Percentiles rank a stretch among this genome's conserved stretches.
Conservation (phyloP, 768 basidiomycete genomes). For the Pulveroboletus ravenelii region DNA sequence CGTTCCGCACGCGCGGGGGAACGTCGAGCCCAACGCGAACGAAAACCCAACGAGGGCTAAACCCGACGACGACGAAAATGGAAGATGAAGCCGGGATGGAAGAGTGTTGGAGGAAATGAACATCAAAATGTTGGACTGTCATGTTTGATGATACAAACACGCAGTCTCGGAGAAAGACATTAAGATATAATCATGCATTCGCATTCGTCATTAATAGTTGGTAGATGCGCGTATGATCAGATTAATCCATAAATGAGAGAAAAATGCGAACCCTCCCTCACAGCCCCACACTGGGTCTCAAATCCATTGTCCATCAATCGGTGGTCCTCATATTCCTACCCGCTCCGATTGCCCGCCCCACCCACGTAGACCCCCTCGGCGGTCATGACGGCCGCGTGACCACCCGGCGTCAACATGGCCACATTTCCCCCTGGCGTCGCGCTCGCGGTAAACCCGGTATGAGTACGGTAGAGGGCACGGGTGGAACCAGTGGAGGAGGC, state of each 20-base stretch:
- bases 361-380: slow-evolving; percentile 31
- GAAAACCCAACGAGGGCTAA: too few species aligned
- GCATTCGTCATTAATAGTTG: slow-evolving; percentile 6
- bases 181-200: not conserved
- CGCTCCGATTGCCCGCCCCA: slow-evolving; percentile 11
- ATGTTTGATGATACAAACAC: too few species aligned
- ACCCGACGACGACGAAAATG: too few species aligned
- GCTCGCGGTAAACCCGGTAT: slow-evolving; percentile 27
- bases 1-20: too few species aligned
- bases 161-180: not conserved
- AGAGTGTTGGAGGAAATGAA: too few species aligned
- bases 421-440: slow-evolving; percentile 24
- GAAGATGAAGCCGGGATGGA: too few species aligned
- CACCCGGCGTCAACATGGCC: slow-evolving; percentile 31
- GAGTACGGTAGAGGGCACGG: slow-evolving; percentile 28
- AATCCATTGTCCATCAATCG: not conserved
- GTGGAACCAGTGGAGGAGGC: slow-evolving; percentile 28
- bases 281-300: not conserved
- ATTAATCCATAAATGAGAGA: slow-evolving; percentile 22
- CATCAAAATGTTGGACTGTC: too few species aligned
- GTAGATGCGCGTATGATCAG: slow-evolving; percentile 23
- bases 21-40: too few species aligned
- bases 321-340: not conserved
- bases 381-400: slow-evolving; percentile 29
- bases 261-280: not conserved